Percentiles rank a stretch among this genome's conserved stretches.
Evolutionary conservation across 2,329 filamentous ascomycete genomes (phyloP).

Genomic region (Sporothrix pallida): DNA sequence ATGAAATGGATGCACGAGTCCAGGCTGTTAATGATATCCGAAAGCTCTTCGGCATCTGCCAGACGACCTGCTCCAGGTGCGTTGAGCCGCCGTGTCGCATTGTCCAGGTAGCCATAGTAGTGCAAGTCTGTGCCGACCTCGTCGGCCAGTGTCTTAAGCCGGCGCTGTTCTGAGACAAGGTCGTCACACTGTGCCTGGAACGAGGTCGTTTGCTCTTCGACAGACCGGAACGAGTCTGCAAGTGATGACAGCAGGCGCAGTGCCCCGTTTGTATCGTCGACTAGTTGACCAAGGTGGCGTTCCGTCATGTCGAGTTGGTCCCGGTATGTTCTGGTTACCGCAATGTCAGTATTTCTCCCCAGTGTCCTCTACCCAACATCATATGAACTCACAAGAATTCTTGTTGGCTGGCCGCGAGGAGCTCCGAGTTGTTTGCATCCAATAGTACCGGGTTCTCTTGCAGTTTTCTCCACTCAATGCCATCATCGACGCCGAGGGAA

Average conservation of each 20-base stretch:
- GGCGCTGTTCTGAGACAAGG: slow-evolving; percentile 79
- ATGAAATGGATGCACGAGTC: slow-evolving; percentile 94
- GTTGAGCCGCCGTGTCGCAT: slow-evolving; percentile 86
- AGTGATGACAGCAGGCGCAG: slow-evolving; percentile 77
- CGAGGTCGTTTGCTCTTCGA: slow-evolving; percentile 88
- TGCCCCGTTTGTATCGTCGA: slow-evolving; percentile 76
- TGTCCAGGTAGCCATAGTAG: slow-evolving; percentile 93
- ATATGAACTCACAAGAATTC: slow-evolving; percentile 74
- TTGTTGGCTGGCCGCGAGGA: slow-evolving; percentile 82
- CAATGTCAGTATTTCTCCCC: not conserved
- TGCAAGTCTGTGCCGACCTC: slow-evolving; percentile 88
- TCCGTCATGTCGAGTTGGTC: slow-evolving; percentile 80
- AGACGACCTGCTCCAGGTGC: slow-evolving; percentile 86
- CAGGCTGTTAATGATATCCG: slow-evolving; percentile 83
- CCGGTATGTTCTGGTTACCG: slow-evolving; percentile 58
- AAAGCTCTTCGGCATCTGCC: slow-evolving; percentile 82
- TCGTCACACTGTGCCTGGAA: slow-evolving; percentile 94
- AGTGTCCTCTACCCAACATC: not conserved
- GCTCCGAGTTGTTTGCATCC: slow-evolving; percentile 67
- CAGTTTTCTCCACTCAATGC: slow-evolving; percentile 34
- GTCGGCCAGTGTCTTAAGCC: slow-evolving; percentile 78
- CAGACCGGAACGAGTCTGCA: slow-evolving; percentile 83
- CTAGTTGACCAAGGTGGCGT: slow-evolving; percentile 78
- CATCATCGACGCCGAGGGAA: slow-evolving; percentile 33
- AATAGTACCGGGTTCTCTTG: slow-evolving; percentile 45